Evolutionary conservation across 2,329 filamentous ascomycete species (phyloP).

Genomic region (Claviceps purpurea): DNA sequence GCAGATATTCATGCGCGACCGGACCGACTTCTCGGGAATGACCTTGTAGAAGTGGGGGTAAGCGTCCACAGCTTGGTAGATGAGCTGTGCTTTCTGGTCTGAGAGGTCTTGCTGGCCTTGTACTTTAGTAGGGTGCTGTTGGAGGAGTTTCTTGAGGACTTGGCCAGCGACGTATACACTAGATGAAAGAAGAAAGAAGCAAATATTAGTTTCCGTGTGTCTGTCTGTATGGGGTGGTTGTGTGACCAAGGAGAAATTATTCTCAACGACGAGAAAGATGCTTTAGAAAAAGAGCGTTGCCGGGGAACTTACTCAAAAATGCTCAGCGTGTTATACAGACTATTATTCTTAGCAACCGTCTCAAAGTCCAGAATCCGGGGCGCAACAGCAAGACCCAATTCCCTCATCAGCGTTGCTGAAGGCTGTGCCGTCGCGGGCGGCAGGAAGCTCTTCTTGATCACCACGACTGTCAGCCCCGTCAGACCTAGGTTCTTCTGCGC

Average conservation of each 20-base stretch:
- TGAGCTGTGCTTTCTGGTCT: slow-evolving; percentile 57
- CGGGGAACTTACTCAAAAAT: slow-evolving; percentile 58
- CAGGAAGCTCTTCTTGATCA: slow-evolving; percentile 71
- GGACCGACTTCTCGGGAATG: slow-evolving; percentile 59
- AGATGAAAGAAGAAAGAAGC: not conserved
- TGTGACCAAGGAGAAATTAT: no score
- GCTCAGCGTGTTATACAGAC: slow-evolving; percentile 87
- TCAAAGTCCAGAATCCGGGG: slow-evolving; percentile 75
- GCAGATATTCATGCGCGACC: slow-evolving; percentile 92
- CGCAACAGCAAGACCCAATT: slow-evolving; percentile 62
- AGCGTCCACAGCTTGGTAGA: not conserved
- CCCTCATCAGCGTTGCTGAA: slow-evolving; percentile 53
- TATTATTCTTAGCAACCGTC: slow-evolving; percentile 82
- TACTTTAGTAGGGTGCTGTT: slow-evolving; percentile 53
- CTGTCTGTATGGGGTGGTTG: not conserved
- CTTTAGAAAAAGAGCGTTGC: no score
- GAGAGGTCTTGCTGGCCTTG: slow-evolving; percentile 63
- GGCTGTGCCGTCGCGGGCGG: slow-evolving; percentile 54
- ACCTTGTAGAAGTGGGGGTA: slow-evolving; percentile 43
- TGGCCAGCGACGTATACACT: slow-evolving; percentile 83
- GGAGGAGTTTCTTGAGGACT: slow-evolving; percentile 65
- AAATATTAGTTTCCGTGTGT: not conserved
- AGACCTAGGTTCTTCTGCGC: slow-evolving; percentile 90
- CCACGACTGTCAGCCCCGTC: slow-evolving; percentile 73
- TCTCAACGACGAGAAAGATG: no score